Evolutionary conservation across 2,329 filamentous ascomycete genomes (phyloP).

Genomic region (Ascocoryne sarcoides): DNA sequence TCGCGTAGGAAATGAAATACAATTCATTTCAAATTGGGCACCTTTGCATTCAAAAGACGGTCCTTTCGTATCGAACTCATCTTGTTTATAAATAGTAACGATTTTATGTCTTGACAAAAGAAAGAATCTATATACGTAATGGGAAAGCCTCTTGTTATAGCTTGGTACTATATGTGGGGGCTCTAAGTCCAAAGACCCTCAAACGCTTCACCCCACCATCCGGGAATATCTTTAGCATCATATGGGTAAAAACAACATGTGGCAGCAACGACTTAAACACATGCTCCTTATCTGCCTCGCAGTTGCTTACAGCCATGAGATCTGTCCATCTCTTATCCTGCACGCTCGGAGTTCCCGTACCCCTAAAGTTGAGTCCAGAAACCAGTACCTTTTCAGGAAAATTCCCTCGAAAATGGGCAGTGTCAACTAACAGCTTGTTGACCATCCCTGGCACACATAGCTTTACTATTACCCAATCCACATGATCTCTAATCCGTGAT

Average conservation of each 20-base stretch:
- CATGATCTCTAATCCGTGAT: conserved; percentile 60
- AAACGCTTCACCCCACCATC: conserved; percentile 89
- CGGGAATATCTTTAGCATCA: conserved; percentile 79
- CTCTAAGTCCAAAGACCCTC: conserved; percentile 60
- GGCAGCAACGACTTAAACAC: conserved; percentile 48
- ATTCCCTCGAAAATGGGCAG: conserved; percentile 76
- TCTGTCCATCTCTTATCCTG: conserved; percentile 56
- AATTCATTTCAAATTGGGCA: too few relatives aligned
- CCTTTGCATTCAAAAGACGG: too few relatives aligned
- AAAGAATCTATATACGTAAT: too few relatives aligned
- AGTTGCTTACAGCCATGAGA: conserved; percentile 57
- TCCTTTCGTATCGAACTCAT: too few relatives aligned
- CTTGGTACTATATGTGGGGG: too few relatives aligned
- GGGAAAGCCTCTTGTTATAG: too few relatives aligned
- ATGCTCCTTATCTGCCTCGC: conserved; percentile 65
- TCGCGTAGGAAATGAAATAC: too few relatives aligned
- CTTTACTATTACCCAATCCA: conserved; percentile 73
- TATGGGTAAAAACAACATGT: conserved; percentile 62
- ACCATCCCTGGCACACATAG: conserved; percentile 59
- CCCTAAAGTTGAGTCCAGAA: conserved; percentile 49
- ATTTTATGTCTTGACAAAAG: too few relatives aligned
- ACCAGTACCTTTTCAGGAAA: conserved; percentile 70
- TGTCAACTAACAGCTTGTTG: conserved; percentile 66
- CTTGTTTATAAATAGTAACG: too few relatives aligned
- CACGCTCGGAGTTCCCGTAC: conserved; percentile 43